A percentile compares a stretch with the other conserved stretches of the same genome.
These are phyloP conservation scores for Knoxdaviesia proteae DNA, from an alignment of 2,329 filamentous ascomycete species.

Conservation along the genomic window DNA sequence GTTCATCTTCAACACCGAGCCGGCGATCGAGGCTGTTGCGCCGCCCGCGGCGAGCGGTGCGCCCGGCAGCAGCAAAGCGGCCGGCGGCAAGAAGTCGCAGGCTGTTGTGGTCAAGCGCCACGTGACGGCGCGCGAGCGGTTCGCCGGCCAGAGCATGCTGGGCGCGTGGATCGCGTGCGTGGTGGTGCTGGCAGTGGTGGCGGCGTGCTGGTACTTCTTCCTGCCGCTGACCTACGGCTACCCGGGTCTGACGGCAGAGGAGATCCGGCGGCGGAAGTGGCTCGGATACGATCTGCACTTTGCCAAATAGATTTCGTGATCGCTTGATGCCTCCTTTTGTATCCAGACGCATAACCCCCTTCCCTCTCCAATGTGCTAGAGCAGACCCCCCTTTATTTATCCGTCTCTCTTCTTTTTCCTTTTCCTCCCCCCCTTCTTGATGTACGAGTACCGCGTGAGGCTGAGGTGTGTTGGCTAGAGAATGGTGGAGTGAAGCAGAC, in stretches of 20 bases:
- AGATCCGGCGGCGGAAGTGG: constrained; percentile 79
- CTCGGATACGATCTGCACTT: constrained; percentile 95
- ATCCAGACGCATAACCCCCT: no score
- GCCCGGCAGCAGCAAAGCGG: constrained; percentile 17
- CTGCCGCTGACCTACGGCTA: constrained; percentile 88
- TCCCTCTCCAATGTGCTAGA: no score
- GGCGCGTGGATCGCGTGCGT: constrained; percentile 59
- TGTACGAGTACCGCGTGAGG: no score
- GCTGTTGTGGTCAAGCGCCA: constrained; percentile 29
- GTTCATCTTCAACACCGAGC: constrained; percentile 87
- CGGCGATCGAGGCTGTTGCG: constrained; percentile 31
- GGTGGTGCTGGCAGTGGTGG: constrained; percentile 45
- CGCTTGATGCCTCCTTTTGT: no score
- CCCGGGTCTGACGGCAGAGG: constrained; percentile 60
- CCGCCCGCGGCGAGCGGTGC: constrained; percentile 7
- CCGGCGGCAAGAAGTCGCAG: constrained; percentile 22
- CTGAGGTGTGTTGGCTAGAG: no score
- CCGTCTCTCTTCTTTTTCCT: no score
- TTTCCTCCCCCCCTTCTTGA: no score
- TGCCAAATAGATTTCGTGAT: constrained; percentile 51
- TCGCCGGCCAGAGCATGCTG: constrained; percentile 57
- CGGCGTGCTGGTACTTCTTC: constrained; percentile 81
- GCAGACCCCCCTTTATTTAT: no score
- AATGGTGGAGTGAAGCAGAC: no score
- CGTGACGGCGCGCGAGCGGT: constrained; percentile 61